Evolutionary conservation across 2,329 filamentous ascomycete genomes (phyloP), one percentile per base, ranked within the genome.

Genomic region (Byssochlamys sp.): DNA sequence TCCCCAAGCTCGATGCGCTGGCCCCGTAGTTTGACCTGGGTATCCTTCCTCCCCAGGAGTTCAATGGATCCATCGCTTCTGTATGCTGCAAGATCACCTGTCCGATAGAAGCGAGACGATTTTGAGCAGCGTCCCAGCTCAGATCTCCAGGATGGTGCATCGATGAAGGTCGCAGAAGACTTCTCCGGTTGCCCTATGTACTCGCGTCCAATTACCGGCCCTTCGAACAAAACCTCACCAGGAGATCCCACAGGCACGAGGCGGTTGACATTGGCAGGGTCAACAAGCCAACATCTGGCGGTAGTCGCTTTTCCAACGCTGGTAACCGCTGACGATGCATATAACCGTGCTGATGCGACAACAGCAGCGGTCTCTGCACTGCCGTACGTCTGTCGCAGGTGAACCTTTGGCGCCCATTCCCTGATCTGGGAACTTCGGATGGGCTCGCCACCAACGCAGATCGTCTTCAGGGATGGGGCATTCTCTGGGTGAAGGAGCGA

Each of bases 161-260:
- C 52, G 11, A 69, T 63, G 57, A 69, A 71, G 4, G 57, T 59
- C 9, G 54, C 52, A 7, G 51, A 49, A 1, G 64, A 65, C 29
- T 62, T 62, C 12, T 62, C 60, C 0, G 58, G 55, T n/a, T 67
- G 56, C 9, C 64, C 60, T 11, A 69, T 57, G 54, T 71, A 71
- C 6, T 65, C 65, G 31, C 58, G 35, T 10, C 61, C 62, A 11
- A 71, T 49, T 2, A 62, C 62, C 7, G 65, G 63, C 1, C 74
- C 73, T 58, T 76, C 72, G 3, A 76, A 61, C 6, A 75, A 33
- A 1, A 77, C 62, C 57, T 77, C 75, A 2, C 74, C 75, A 3
- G 73, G 63, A n/a, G 35, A 14, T 5, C 35, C 35, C 14, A 39
- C 14, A 14, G 35, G 35, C 35, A 39, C 35, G 14, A 39, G 35